Evolutionary conservation across 129 eudicot genomes (phyloP), one percentile per base, ranked within the genome.

Genomic region (Saussurea involucrata): DNA sequence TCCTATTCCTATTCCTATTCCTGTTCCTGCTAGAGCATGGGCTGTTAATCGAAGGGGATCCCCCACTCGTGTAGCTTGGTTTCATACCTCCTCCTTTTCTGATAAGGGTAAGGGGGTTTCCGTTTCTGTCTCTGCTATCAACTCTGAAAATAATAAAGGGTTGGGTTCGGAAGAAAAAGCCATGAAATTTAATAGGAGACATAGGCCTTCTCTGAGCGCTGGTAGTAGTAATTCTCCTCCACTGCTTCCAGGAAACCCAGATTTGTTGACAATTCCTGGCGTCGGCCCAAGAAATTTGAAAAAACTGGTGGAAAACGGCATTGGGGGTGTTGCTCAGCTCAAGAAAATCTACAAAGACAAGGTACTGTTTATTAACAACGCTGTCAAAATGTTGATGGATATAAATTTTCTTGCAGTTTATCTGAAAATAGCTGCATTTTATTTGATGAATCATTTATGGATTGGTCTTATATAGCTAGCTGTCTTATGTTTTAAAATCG

Each of bases 221-320:
- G 75, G 86, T 27, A 85, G 78, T 28, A 67, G 75, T 68, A 76
- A 65, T 53, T 81, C 68, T 55, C 83, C 37, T 13, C 77, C 74
- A 21, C 69, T 42, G 53, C 24, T 74, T 7, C 71, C 78, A 0
- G 86, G 87, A 46, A 87, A 77, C 68, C 92, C 96, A 0, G 98
- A 91, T 87, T 94, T 94, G 92, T 55, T 94, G 87, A 83, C 85
- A 4, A 91, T 94, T 77, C 98, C 98, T 0, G 98, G 97, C 0
- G 98, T 94, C 2, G 98, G 98, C 25, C 98, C 96, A 0, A 91
- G 96, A 77, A 93, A 94, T 83, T 78, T 94, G 88, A 87, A 82
- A 90, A 94, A 94, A 82, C 71, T 91, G 80, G 96, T 91, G 29
- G 82, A 91, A 29, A 94, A 94, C 66, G 98, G 98, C 2, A 87